phyloP scores from a whole-genome alignment of 495 filamentous ascomycete species.

The Clohesyomyces aquaticus region DNA sequence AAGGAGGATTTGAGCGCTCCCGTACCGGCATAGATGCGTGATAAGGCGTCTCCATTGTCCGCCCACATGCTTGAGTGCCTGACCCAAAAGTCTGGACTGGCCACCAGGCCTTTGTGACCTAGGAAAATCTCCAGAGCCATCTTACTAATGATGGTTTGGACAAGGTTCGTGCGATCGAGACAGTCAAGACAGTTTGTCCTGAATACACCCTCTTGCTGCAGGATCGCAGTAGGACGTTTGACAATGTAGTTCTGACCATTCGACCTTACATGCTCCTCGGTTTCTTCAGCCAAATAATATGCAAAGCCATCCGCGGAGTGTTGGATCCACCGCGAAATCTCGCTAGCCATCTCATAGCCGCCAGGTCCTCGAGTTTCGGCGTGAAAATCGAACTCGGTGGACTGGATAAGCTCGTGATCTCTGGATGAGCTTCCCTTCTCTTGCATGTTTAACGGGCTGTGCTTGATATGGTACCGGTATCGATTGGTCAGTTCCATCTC shows the following conservation, averaged over 20 bases:
- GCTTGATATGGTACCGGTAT: slow-evolving; percentile 74
- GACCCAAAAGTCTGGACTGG: slow-evolving; percentile 81
- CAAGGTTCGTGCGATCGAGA: slow-evolving; percentile 91
- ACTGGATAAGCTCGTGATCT: slow-evolving; percentile 70
- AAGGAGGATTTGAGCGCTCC: slow-evolving; percentile 95
- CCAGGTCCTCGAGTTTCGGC: slow-evolving; percentile 85
- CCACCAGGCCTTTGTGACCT: slow-evolving; percentile 64
- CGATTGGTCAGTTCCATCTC: slow-evolving; percentile 79
- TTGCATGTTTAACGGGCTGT: slow-evolving; percentile 66
- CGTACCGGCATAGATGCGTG: slow-evolving; percentile 94
- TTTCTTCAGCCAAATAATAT: slow-evolving; percentile 82
- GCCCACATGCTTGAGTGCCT: slow-evolving; percentile 93
- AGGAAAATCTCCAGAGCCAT: slow-evolving; percentile 87
- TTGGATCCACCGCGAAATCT: slow-evolving; percentile 74
- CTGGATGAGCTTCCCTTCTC: slow-evolving; percentile 47
- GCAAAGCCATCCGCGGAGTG: slow-evolving; percentile 82
- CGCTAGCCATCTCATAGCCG: slow-evolving; percentile 84
- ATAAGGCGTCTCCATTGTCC: slow-evolving; percentile 94
- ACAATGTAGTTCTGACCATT: slow-evolving; percentile 43
- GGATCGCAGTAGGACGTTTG: slow-evolving; percentile 66
- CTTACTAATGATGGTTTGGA: slow-evolving; percentile 91
- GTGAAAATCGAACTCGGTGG: slow-evolving; percentile 92
- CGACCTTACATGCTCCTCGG: slow-evolving; percentile 51
- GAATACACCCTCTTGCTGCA: slow-evolving; percentile 93
- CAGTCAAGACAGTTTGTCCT: slow-evolving; percentile 96